Evolutionary conservation across 345 rosid genomes (phyloP).

Genomic region (Rhizophora mangle): DNA sequence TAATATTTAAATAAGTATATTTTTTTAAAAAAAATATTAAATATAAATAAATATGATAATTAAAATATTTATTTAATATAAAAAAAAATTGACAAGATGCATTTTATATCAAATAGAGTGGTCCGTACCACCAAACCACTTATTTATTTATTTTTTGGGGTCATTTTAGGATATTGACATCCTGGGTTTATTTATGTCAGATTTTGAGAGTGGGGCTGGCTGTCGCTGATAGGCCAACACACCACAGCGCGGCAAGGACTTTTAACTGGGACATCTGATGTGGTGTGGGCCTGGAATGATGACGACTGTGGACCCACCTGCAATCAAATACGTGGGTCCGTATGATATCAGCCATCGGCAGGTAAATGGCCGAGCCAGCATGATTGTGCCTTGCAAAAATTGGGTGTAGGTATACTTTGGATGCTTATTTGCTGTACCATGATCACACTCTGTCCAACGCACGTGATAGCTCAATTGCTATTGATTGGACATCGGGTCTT

Average conservation of each 20-base stretch:
- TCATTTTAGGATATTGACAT: not conserved
- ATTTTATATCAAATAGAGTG: not conserved
- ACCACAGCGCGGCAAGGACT: not conserved
- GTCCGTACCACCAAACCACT: no score
- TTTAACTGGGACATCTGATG: not conserved
- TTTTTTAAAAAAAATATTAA: not conserved
- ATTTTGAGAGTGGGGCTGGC: not conserved
- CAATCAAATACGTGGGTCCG: not conserved
- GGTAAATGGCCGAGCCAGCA: not conserved
- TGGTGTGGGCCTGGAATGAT: not conserved
- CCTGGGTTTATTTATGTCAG: not conserved
- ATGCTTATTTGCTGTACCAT: conserved; percentile 1
- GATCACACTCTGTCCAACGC: not conserved
- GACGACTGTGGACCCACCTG: not conserved
- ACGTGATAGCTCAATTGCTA: not conserved
- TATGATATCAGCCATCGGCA: conserved; percentile 12
- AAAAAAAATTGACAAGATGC: no score
- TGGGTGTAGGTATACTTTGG: not conserved
- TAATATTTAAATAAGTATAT: not conserved
- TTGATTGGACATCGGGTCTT: no score
- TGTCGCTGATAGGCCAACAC: not conserved
- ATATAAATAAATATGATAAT: not conserved
- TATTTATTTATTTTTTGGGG: no score
- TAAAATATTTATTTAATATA: not conserved
- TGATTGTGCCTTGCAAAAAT: not conserved